Evolutionary conservation across 2,329 filamentous ascomycete genomes (phyloP).

Genomic region (Aspergillus japonicus): DNA sequence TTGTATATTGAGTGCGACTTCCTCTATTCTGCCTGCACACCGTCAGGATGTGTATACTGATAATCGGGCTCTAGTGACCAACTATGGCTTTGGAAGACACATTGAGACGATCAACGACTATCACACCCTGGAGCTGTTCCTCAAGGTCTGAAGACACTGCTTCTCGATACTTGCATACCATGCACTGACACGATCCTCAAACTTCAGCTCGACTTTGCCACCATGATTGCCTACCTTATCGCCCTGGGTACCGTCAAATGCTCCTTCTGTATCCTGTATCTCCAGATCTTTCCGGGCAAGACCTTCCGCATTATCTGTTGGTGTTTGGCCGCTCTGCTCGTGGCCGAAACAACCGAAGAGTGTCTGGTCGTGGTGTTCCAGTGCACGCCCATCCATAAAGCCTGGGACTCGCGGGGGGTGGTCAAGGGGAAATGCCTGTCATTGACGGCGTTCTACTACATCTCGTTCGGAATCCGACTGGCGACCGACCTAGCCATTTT

Average conservation of each 20-base stretch:
- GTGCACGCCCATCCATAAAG: constrained; percentile 16
- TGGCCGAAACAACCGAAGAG: constrained; percentile 68
- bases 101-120: not conserved
- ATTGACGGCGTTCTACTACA: constrained; percentile 15
- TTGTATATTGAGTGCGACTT: not conserved
- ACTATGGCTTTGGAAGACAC: constrained; percentile 17
- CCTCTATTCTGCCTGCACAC: too few relatives aligned
- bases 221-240: constrained; percentile 23
- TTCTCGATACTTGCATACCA: not conserved
- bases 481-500: constrained; percentile 17
- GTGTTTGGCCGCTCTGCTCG: constrained; percentile 34
- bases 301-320: constrained; percentile 10
- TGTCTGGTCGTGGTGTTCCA: constrained; percentile 60
- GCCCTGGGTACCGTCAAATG: constrained; percentile 29
- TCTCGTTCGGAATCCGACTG: constrained; percentile 15
- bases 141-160: constrained; percentile 1
- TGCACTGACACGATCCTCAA: not conserved
- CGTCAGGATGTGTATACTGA: not conserved
- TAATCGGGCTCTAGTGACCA: constrained; percentile 8
- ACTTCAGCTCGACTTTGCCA: constrained; percentile 15
- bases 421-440: constrained; percentile 12
- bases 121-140: not conserved
- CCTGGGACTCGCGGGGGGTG: constrained; percentile 7
- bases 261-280: constrained; percentile 21
- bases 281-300: constrained; percentile 16